Evolutionary conservation across 495 filamentous ascomycete genomes (phyloP).

Genomic region (Trichocladium antarcticum): DNA sequence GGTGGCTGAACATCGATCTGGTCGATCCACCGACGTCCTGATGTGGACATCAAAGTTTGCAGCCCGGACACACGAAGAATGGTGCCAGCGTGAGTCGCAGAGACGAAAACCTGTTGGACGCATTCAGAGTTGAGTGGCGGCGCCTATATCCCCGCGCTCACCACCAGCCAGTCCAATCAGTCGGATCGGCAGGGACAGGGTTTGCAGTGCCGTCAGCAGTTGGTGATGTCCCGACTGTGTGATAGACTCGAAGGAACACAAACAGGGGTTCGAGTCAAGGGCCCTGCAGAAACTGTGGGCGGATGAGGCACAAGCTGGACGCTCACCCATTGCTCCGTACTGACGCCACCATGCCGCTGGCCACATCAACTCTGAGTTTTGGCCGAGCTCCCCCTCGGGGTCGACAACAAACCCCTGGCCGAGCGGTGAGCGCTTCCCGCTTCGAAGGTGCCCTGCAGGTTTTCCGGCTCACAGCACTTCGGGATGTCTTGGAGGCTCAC

Average conservation of each 20-base stretch:
- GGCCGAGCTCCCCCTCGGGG: background rate
- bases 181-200: background rate
- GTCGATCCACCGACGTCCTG: background rate
- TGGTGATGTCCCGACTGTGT: slow-evolving; percentile 2
- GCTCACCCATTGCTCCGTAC: background rate
- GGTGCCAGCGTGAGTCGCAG: background rate
- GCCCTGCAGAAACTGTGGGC: slow-evolving; percentile 1
- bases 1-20: background rate
- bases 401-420: background rate
- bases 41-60: background rate
- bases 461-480: background rate
- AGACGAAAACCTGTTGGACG: background rate
- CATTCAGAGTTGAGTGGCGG: background rate
- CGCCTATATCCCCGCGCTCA: background rate
- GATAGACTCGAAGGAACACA: background rate
- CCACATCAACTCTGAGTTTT: background rate
- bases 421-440: background rate
- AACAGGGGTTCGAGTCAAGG: background rate
- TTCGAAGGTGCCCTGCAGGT: background rate
- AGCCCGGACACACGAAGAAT: background rate
- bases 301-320: no score
- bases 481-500: no score
- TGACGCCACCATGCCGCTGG: slow-evolving; percentile 1
- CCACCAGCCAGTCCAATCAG: slow-evolving; percentile 3
- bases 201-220: background rate